These are phyloP conservation scores for Nepenthes alata DNA, from an alignment of 179 eudicot species.

Conservation along the genomic window DNA sequence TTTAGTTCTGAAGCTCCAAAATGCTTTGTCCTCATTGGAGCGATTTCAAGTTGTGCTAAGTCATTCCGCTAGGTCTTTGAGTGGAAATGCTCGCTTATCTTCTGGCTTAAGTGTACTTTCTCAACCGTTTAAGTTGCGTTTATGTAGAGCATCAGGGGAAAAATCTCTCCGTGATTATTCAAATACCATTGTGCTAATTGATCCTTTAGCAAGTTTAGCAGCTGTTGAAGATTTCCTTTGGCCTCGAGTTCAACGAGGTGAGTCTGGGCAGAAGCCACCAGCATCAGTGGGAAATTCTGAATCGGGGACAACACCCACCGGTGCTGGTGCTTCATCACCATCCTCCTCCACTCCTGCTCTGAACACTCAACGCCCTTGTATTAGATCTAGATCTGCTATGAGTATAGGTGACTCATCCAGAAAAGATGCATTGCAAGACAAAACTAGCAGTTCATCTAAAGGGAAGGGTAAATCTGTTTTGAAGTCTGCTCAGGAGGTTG, in stretches of 20 bases:
- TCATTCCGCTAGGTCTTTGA: constrained; percentile 68
- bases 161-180: constrained; percentile 96
- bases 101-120: constrained; percentile 84
- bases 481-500: constrained; percentile 53
- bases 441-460: constrained; percentile 51
- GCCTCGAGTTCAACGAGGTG: constrained; percentile 84
- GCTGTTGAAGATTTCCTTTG: constrained; percentile 95
- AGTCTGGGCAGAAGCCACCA: constrained; percentile 69
- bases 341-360: constrained; percentile 60
- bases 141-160: constrained; percentile 88
- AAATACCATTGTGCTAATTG: constrained; percentile 82
- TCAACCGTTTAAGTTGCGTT: constrained; percentile 90
- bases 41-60: constrained; percentile 91
- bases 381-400: constrained; percentile 63
- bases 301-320: constrained; percentile 45
- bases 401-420: constrained; percentile 49
- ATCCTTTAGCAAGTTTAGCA: constrained; percentile 92
- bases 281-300: constrained; percentile 64
- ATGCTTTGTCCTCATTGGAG: constrained; percentile 85
- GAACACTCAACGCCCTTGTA: constrained; percentile 55
- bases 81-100: constrained; percentile 73
- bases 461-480: constrained; percentile 90
- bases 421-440: constrained; percentile 50
- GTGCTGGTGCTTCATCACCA: constrained; percentile 57
- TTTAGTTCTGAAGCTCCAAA: constrained; percentile 85